Evolutionary conservation across 768 basidiomycete species (phyloP).

Genomic region (Gloeostereum incarnatum): DNA sequence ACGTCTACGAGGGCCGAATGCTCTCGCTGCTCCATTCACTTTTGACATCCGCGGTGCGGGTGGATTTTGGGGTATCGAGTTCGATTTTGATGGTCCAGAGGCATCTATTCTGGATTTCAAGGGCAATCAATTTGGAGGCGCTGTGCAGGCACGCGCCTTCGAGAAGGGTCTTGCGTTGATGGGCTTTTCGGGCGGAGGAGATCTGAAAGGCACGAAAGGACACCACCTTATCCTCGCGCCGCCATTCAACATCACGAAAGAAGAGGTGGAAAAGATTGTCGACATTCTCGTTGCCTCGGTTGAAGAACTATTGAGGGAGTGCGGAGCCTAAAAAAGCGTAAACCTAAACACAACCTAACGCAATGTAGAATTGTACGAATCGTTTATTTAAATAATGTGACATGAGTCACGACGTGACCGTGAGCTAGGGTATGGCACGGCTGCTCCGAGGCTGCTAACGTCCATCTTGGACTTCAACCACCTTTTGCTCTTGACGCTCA

Average conservation of each 20-base stretch:
- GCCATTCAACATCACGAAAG: constrained; percentile 66
- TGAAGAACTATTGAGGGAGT: constrained; percentile 48
- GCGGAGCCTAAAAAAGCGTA: constrained; percentile 15
- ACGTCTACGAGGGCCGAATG: constrained; percentile 43
- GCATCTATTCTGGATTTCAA: constrained; percentile 36
- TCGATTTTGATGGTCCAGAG: constrained; percentile 47
- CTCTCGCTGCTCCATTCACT: constrained; percentile 52
- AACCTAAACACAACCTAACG: no score
- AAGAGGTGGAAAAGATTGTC: constrained; percentile 63
- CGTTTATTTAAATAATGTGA: no score
- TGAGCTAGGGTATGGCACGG: no score
- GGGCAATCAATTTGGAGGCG: constrained; percentile 15
- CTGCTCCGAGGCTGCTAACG: no score
- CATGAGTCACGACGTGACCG: no score
- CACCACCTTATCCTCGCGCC: constrained; percentile 69
- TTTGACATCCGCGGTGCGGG: constrained; percentile 82
- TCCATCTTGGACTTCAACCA: no score
- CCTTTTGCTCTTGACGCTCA: no score
- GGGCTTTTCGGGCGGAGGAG: constrained; percentile 65
- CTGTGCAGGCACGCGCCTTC: constrained; percentile 52
- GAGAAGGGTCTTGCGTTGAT: constrained; percentile 62
- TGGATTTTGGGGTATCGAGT: constrained; percentile 78
- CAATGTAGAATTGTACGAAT: no score
- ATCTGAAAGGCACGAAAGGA: constrained; percentile 62
- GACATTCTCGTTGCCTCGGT: constrained; percentile 56